Evolutionary conservation across 73 alveolate genomes (phyloP).

Genomic region (Paramecium sonneborni): DNA sequence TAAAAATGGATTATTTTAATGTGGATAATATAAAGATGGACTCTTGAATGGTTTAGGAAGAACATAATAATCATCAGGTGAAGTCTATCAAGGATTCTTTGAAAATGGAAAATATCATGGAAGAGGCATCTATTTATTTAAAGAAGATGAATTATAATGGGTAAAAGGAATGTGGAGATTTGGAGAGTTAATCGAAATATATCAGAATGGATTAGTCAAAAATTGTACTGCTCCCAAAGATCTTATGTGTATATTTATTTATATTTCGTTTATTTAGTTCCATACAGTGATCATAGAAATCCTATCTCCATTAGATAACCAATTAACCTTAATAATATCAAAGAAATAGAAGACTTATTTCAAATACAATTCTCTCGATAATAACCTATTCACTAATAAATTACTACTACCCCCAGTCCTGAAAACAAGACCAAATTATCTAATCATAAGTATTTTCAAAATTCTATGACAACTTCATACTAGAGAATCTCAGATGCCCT

Average conservation of each 20-base stretch:
- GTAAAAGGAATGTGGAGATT: slow-evolving; percentile 37
- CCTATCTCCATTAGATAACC: not conserved
- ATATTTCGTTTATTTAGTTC: not conserved
- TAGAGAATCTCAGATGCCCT: not conserved
- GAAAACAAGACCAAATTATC: not conserved
- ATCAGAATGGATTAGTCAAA: not conserved
- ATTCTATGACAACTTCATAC: not conserved
- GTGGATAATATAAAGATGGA: slow-evolving; percentile 31
- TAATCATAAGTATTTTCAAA: not conserved
- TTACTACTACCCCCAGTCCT: not conserved
- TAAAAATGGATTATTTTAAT: not conserved
- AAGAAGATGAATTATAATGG: slow-evolving; percentile 33
- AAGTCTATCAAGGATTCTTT: slow-evolving; percentile 28
- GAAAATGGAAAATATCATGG: slow-evolving; percentile 43
- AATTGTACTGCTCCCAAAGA: not conserved
- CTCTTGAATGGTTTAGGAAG: not conserved
- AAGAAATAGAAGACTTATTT: slow-evolving; percentile 38
- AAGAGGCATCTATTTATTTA: not conserved
- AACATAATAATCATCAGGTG: not conserved
- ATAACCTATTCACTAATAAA: not conserved
- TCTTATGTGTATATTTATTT: slow-evolving; percentile 6
- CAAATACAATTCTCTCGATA: not conserved
- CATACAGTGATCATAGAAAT: slow-evolving; percentile 15
- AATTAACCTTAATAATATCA: not conserved
- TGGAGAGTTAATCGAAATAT: slow-evolving; percentile 37